Evolutionary conservation across 225 moss, liverwort and hornwort species (phyloP).

Genomic region (Polytrichum commune): DNA sequence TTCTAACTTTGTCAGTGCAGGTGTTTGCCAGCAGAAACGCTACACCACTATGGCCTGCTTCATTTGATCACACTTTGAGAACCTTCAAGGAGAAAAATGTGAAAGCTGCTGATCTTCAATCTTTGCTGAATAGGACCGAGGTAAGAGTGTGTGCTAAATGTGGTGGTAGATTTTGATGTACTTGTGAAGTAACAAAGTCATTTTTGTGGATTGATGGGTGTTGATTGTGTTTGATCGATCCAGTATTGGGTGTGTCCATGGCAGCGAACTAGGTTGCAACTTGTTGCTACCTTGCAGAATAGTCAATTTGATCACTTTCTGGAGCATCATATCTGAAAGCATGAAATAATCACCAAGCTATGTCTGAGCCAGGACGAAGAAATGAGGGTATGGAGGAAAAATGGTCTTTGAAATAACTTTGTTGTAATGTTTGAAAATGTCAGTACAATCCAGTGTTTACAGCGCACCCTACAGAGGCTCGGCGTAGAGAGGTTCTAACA

Average conservation of each 20-base stretch:
- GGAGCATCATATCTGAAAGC: too few relatives aligned
- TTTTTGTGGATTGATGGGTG: too few relatives aligned
- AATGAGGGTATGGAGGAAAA: too few relatives aligned
- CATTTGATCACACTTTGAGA: slow-evolving; percentile 86
- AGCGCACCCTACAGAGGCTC: slow-evolving; percentile 97
- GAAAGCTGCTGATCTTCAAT: slow-evolving; percentile 71
- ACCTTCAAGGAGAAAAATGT: slow-evolving; percentile 73
- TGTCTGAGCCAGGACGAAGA: too few relatives aligned
- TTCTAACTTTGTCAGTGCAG: slow-evolving; percentile 22
- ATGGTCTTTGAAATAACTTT: too few relatives aligned
- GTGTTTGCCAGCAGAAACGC: slow-evolving; percentile 94
- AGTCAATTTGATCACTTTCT: background rate
- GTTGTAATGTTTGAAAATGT: slow-evolving; percentile 8
- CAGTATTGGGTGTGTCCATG: background rate
- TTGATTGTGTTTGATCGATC: background rate
- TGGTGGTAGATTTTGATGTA: background rate
- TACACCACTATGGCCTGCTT: slow-evolving; percentile 89
- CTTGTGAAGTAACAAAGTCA: too few relatives aligned
- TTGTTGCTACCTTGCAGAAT: background rate
- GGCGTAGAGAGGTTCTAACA: slow-evolving; percentile 91
- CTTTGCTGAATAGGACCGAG: slow-evolving; percentile 72
- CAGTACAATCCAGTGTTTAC: slow-evolving; percentile 99
- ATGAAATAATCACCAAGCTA: too few relatives aligned
- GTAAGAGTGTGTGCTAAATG: slow-evolving; percentile 26
- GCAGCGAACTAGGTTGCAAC: background rate